Evolutionary conservation across 2,329 filamentous ascomycete species (phyloP), one percentile per base, ranked within the genome.

Genomic region (Chaetomium sp.): DNA sequence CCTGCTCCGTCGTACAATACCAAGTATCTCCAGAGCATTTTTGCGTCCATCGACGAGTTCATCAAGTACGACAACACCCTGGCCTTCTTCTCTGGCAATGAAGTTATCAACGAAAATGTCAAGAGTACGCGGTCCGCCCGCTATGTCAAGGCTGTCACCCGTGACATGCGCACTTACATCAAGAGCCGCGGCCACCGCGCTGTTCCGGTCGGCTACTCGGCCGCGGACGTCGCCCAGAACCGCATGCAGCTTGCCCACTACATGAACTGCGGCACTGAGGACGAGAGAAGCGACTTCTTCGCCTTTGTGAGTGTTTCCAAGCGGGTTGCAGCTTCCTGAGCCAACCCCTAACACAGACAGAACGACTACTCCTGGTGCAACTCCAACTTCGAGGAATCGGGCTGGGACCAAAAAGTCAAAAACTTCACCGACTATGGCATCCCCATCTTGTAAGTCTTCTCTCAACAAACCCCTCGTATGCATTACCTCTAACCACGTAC

Each of bases 341-440:
- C 10, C 38, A 16, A 33, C 16, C 23, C 23, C 64, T 70, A 55
- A 67, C 63, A n/a, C 13, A 13, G 27, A 10, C 61, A 79, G 78
- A 95, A 95, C 80, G 91, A 94, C 79, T 95, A 95, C 81, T 93
- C 91, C 3, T 94, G 89, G 90, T 95, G 91, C 78, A 88, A 88
- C 70, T 89, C 86, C 60, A 82, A 86, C 71, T 93, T 90, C 81
- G 76, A 79, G 57, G 82, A 78, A 50, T 90, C 93, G 42, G 92
- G 91, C 71, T 97, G 93, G 92, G 85, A 92, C 77, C 78, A 89
- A 75, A 97, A 97, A 85, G 92, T 96, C 68, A 83, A 90, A 82
- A 92, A 90, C 81, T 96, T 95, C 79, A 88, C 85, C 69, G 86
- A 90, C 77, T 97, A 96, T 77, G 92, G 92, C 72, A 81, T 97